phyloP scores from a whole-genome alignment of 208 protist species.

The Trypanosoma rangeli region DNA sequence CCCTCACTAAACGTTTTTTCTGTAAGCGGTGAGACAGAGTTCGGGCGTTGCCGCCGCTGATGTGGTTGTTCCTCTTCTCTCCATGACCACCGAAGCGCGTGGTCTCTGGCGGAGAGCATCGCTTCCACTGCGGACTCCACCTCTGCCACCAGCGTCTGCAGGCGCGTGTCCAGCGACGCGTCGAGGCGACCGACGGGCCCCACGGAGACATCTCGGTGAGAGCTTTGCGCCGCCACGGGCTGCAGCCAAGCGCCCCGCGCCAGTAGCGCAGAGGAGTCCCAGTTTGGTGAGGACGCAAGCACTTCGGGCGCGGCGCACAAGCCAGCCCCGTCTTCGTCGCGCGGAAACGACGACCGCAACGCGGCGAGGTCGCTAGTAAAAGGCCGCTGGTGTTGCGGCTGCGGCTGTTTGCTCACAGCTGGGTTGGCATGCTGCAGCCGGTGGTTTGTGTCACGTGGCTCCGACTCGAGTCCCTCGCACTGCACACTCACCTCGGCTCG shows the following conservation, averaged over 20 bases:
- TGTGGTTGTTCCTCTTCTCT: not conserved
- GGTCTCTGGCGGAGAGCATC: slow-evolving; percentile 15
- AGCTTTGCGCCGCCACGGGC: not conserved
- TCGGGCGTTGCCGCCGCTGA: not conserved
- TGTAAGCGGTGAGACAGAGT: not conserved
- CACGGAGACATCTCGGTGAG: not conserved
- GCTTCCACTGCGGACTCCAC: slow-evolving; percentile 5
- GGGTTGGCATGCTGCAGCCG: not conserved
- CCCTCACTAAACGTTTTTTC: not conserved
- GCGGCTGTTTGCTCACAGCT: not conserved
- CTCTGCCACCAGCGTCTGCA: not conserved
- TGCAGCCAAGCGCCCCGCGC: not conserved
- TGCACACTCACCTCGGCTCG: not conserved
- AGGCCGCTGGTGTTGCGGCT: not conserved
- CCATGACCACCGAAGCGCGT: not conserved
- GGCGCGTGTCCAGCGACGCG: not conserved
- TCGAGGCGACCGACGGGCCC: not conserved
- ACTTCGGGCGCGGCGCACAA: not conserved
- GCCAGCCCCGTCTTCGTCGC: not conserved
- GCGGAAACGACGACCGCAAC: not conserved
- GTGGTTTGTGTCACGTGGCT: not conserved
- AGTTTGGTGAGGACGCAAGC: not conserved
- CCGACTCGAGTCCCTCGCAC: not conserved
- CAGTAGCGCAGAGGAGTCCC: not conserved
- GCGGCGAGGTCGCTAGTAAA: not conserved